These are phyloP conservation scores for Gracilaria domingensis DNA, from an alignment of 23 red algal genomes.

Conservation along the genomic window DNA sequence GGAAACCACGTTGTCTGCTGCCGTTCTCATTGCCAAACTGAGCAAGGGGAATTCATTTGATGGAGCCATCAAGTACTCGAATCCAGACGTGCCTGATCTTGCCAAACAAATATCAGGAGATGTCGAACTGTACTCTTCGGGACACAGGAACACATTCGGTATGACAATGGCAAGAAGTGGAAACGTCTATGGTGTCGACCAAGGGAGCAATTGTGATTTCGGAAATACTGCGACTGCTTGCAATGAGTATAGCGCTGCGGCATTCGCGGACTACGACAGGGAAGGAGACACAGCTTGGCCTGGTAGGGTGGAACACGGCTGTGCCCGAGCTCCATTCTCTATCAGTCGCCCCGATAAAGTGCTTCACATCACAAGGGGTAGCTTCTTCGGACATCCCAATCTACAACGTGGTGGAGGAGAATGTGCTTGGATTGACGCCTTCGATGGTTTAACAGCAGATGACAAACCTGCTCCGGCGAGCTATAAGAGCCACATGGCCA, in stretches of 20 bases:
- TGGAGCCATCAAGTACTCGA: slow-evolving; percentile 50
- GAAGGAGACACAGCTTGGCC: slow-evolving; percentile 5
- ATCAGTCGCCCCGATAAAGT: slow-evolving; percentile 47
- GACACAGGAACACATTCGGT: slow-evolving; percentile 63
- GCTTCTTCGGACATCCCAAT: slow-evolving; percentile 74
- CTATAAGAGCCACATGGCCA: slow-evolving; percentile 39
- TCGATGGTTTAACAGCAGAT: slow-evolving; percentile 33
- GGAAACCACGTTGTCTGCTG: slow-evolving; percentile 67
- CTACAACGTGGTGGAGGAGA: slow-evolving; percentile 40
- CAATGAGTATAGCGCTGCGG: slow-evolving; percentile 21
- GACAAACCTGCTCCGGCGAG: slow-evolving; percentile 16
- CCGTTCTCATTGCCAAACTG: slow-evolving; percentile 44
- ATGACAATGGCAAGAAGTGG: slow-evolving; percentile 55
- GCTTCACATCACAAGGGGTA: slow-evolving; percentile 58
- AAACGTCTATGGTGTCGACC: slow-evolving; percentile 49
- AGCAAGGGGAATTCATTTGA: slow-evolving; percentile 47
- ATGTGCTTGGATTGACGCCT: slow-evolving; percentile 58
- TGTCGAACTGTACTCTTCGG: slow-evolving; percentile 63
- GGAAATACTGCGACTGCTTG: slow-evolving; percentile 72
- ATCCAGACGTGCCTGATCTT: background rate
- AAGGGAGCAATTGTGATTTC: slow-evolving; percentile 65
- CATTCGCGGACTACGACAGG: background rate
- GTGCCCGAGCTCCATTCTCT: background rate
- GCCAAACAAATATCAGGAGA: slow-evolving; percentile 49
- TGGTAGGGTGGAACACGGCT: slow-evolving; percentile 27